A percentile compares a stretch with the other conserved stretches of the same genome.
Evolutionary conservation across 176 grass and related monocot genomes (phyloP).

Genomic region (Ampelocalamus luodianensis): DNA sequence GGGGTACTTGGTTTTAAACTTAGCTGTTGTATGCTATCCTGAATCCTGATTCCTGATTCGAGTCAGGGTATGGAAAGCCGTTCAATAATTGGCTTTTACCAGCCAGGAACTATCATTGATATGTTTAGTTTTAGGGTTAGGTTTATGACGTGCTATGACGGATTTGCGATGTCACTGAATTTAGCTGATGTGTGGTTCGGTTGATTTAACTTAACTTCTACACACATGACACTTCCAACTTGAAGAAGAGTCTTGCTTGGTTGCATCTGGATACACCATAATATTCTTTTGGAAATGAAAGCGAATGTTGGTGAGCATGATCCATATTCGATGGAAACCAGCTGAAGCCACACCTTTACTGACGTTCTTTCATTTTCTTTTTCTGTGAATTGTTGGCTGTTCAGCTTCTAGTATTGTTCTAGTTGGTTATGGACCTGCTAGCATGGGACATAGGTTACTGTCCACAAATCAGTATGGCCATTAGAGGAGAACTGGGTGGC

Average conservation of each 20-base stretch:
- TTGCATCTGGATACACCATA: background rate
- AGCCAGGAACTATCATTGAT: background rate
- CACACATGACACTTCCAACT: background rate
- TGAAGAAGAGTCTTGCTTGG: background rate
- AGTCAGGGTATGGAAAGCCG: background rate
- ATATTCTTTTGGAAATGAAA: background rate
- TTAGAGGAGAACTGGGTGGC: background rate
- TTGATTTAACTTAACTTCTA: background rate
- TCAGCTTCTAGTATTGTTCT: background rate
- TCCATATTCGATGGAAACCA: too few relatives aligned
- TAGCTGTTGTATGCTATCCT: background rate
- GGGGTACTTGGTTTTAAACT: background rate
- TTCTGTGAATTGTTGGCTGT: background rate
- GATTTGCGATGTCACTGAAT: background rate
- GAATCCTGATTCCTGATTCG: too few relatives aligned
- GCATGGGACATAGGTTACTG: background rate
- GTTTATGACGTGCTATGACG: background rate
- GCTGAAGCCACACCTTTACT: background rate
- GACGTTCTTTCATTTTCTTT: background rate
- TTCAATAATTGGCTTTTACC: slow-evolving; percentile 21
- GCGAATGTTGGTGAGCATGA: too few relatives aligned
- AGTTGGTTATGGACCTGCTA: background rate
- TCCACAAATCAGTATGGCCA: background rate
- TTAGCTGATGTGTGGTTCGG: background rate
- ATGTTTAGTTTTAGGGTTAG: background rate